phyloP scores from a whole-genome alignment of 2,329 filamentous ascomycete species.

The Fusarium sp. region DNA sequence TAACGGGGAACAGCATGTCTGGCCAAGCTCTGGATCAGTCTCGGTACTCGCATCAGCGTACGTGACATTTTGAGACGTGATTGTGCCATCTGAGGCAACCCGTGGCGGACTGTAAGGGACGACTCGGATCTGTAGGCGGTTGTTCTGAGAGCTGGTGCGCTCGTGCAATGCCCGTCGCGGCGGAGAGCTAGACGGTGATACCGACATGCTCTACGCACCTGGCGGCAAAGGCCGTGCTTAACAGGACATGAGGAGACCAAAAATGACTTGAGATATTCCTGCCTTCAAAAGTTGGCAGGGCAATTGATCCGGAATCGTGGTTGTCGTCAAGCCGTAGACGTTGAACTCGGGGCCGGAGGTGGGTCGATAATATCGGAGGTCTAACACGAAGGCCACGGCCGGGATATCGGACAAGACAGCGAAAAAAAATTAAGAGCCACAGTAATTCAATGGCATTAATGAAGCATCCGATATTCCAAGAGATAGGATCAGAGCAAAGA shows the following conservation, averaged over 20 bases:
- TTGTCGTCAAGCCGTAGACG: slow-evolving; percentile 21
- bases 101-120: slow-evolving; percentile 59
- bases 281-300: slow-evolving; percentile 29
- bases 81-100: slow-evolving; percentile 53
- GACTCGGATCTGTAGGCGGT: slow-evolving; percentile 56
- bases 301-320: slow-evolving; percentile 17
- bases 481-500: slow-evolving; percentile 16
- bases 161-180: slow-evolving; percentile 51
- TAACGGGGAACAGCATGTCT: slow-evolving; percentile 34
- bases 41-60: slow-evolving; percentile 46
- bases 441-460: slow-evolving; percentile 30
- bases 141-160: slow-evolving; percentile 50
- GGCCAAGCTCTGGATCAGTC: slow-evolving; percentile 40
- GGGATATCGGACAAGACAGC: slow-evolving; percentile 29
- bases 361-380: slow-evolving; percentile 38
- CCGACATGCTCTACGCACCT: slow-evolving; percentile 55
- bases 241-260: slow-evolving; percentile 43
- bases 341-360: slow-evolving; percentile 33
- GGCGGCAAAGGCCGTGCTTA: slow-evolving; percentile 39
- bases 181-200: slow-evolving; percentile 51
- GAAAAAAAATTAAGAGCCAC: slow-evolving; percentile 36
- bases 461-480: slow-evolving; percentile 26
- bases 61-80: slow-evolving; percentile 47
- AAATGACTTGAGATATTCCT: slow-evolving; percentile 17
- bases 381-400: slow-evolving; percentile 21